Evolutionary conservation across 192 early-diverging fungal genomes (phyloP).

Genomic region (Backusella australiensis): DNA sequence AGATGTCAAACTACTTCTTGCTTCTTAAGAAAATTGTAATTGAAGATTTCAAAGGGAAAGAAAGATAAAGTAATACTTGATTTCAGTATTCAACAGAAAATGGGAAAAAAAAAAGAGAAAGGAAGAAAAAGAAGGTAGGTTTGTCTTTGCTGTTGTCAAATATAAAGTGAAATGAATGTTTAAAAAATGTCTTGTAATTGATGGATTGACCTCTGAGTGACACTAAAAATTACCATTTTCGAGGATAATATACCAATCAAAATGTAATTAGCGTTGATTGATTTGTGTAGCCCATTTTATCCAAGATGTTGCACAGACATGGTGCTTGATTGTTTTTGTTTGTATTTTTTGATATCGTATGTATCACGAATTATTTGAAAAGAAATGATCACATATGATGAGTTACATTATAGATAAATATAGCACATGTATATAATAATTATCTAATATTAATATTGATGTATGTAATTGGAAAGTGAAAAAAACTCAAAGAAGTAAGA

Average conservation of each 20-base stretch:
- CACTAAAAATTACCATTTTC: constrained; percentile 4
- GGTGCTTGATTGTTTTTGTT: neutral
- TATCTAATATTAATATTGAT: neutral
- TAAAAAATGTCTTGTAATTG: neutral
- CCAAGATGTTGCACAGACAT: neutral
- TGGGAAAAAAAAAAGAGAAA: neutral
- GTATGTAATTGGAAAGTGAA: neutral
- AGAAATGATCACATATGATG: neutral
- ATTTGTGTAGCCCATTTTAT: neutral
- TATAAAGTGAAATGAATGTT: neutral
- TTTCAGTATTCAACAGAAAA: neutral
- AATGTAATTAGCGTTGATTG: neutral
- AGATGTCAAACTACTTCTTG: neutral
- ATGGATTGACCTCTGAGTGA: neutral
- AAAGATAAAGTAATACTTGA: neutral
- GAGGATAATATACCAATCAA: constrained; percentile 4
- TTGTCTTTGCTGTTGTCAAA: neutral
- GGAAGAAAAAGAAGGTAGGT: neutral
- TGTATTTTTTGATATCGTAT: neutral
- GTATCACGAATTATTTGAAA: neutral
- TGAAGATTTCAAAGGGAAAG: neutral
- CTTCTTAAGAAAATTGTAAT: neutral
- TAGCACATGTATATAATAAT: neutral
- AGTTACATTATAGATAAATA: neutral
- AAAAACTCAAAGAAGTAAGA: neutral